Conservation (phyloP, 345 rosid species). For the Mallotus nudiflorus region DNA sequence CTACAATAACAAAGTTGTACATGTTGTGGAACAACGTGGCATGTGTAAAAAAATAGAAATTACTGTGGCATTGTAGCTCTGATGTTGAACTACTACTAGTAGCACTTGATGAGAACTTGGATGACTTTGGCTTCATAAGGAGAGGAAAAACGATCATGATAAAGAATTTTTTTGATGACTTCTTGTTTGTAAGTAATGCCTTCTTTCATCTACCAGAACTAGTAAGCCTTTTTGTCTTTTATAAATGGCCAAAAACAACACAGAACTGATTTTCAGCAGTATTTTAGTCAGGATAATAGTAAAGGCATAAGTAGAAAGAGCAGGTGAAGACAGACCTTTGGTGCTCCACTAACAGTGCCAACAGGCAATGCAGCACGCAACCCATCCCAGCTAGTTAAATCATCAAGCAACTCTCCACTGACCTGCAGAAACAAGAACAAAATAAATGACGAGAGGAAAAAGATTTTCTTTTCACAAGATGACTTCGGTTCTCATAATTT, state of each 20-base stretch:
- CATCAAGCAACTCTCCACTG: constrained; percentile 73
- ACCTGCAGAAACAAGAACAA: constrained; percentile 47
- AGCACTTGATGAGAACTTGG: too few relatives aligned
- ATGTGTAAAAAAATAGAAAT: too few relatives aligned
- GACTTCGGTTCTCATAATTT: background rate
- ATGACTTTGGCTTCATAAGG: background rate
- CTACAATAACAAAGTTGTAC: too few relatives aligned
- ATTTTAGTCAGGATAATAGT: background rate
- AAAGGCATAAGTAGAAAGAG: background rate
- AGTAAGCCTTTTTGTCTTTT: background rate
- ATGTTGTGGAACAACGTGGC: too few relatives aligned
- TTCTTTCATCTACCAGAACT: background rate
- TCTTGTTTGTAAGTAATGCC: background rate
- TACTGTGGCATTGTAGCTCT: too few relatives aligned
- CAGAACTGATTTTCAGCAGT: background rate
- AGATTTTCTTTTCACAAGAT: background rate
- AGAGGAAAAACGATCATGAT: background rate
- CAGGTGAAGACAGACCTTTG: constrained; percentile 55
- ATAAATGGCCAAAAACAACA: too few relatives aligned
- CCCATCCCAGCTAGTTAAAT: constrained; percentile 85
- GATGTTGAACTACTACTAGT: too few relatives aligned
- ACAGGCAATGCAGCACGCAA: constrained; percentile 91
- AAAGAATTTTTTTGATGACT: background rate
- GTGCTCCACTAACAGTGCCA: constrained; percentile 97
- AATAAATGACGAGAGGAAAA: background rate